Base-by-base conservation (phyloP, 1,139 yeast genomes). In the Diutina neorugosa region DNA sequence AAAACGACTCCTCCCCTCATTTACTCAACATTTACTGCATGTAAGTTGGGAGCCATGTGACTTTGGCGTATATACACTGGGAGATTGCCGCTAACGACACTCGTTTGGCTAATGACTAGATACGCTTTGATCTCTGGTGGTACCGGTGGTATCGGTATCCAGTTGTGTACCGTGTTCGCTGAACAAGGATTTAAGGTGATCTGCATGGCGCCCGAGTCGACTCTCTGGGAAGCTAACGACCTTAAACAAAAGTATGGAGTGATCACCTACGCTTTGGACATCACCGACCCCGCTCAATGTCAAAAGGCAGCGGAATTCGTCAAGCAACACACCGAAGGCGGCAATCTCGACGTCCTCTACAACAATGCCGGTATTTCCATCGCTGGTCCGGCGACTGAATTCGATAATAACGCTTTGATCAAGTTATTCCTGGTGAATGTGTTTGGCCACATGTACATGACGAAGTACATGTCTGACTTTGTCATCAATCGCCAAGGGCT, bases 231-330 rank as follows among this genome's bases (percentile, higher is more conserved):
- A 16, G 50, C 27, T 19, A 18, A 46, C 19, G 37, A n/a, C 18
- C 50, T 46, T 14, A 46, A 25, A 8, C 20, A 25, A 27, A 23
- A 46, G 11, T 46, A 46, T 52, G 73, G 71, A 0, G 63, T 70
- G 12, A 60, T 65, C 18, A 62, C 71, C 1, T 58, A 69, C 44
- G 68, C 64, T 2, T 66, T 68, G 51, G 76, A 72, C 54, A 65
- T 72, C 52, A 63, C 71, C 52, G 58, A 63, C 19, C 31, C 63
- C 14, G 65, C 63, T 2, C 66, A 67, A 50, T 64, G 72, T 49
- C 60, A 67, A 54, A 53, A 54, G 7, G 67, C 68, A 0, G 62
- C 60, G 2, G 55, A 57, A 25, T 51, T 62, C 14, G 64, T 71
- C 14, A 56, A 59, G 51, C 58, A 62, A 14, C 25, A 37, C 3